Evolutionary conservation across 208 protist genomes (phyloP), one percentile per base, ranked within the genome.

Genomic region (Trypanosoma boissoni): DNA sequence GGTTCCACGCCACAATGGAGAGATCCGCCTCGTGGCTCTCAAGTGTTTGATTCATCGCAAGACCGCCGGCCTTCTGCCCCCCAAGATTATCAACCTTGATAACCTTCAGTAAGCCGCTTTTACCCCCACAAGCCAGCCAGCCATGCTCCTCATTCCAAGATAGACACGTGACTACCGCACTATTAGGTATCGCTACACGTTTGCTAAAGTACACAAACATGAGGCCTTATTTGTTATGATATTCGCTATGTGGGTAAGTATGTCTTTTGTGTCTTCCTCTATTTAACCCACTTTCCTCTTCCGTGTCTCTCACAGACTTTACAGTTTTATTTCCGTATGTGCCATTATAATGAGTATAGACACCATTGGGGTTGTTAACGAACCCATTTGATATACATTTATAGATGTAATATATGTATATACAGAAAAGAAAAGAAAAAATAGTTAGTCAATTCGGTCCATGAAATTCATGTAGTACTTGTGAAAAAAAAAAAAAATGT

Each of bases 141-240:
- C 97, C 97, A 36, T 98, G 83, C n/a, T 94, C 86, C 42, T 84
- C 73, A 71, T 98, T 97, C 97, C 97, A 99, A 5, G 78, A 66
- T 29, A 98, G 76, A 31, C 77, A 78, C 20, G 88, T 78, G 24
- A 99, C 76, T 28, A 72, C 68, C 27, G 83, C 81, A 26, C 83
- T 90, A 53, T 98, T 97, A 4, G 96, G 96, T 46, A 99, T 98
- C 39, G 94, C 92, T 45, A 99, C 96, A 68, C 96, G 96, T 73
- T 98, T 98, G 73, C 82, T 96, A 27, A 98, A 80, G 67, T 98
- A 98, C 2, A 96, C 76, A 63, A 97, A 97, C 96, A 98, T 98
- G 14, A 18, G 39, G 18, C 24, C 18, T 45, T 37, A n/a, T 43
- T 6, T 18, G 10, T 37, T 37, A 24, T 66, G 16, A 39, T 24